Conservation (phyloP, 805 yeast species). For the Cyberlindnera euphorbiae region DNA sequence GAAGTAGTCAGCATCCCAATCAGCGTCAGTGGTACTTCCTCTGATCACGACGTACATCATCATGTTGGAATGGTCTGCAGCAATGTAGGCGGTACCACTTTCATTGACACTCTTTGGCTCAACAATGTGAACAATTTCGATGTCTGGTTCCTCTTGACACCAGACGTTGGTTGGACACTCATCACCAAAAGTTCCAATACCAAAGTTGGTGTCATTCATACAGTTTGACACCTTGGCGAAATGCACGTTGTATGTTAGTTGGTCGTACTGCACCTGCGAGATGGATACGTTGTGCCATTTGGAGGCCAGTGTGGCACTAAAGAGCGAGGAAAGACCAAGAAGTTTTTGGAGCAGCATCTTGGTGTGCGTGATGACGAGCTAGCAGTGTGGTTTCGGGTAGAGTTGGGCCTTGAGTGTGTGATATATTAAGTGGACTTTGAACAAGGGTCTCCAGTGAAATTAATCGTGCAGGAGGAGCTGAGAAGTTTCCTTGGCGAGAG, state of each 20-base stretch:
- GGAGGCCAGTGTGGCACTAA: constrained; percentile 4
- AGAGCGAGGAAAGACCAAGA: not conserved
- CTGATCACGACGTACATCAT: constrained; percentile 52
- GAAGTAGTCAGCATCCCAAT: constrained; percentile 58
- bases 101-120: constrained; percentile 29
- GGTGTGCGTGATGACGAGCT: not conserved
- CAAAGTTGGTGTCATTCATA: constrained; percentile 9
- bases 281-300: constrained; percentile 12
- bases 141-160: constrained; percentile 13
- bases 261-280: constrained; percentile 14
- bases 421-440: too few species aligned
- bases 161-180: constrained; percentile 19
- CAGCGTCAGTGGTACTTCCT: constrained; percentile 60
- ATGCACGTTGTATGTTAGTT: constrained; percentile 12
- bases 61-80: constrained; percentile 40
- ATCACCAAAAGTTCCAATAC: constrained; percentile 11
- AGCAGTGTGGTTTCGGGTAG: too few species aligned
- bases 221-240: constrained; percentile 21
- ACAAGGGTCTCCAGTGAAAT: too few species aligned
- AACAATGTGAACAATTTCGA: constrained; percentile 11
- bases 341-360: not conserved
- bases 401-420: too few species aligned
- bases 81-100: constrained; percentile 52
- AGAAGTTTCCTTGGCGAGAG: too few species aligned
- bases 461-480: too few species aligned